Evolutionary conservation across 2,329 filamentous ascomycete genomes (phyloP), one percentile per base, ranked within the genome.

Genomic region (Claviceps pusilla): DNA sequence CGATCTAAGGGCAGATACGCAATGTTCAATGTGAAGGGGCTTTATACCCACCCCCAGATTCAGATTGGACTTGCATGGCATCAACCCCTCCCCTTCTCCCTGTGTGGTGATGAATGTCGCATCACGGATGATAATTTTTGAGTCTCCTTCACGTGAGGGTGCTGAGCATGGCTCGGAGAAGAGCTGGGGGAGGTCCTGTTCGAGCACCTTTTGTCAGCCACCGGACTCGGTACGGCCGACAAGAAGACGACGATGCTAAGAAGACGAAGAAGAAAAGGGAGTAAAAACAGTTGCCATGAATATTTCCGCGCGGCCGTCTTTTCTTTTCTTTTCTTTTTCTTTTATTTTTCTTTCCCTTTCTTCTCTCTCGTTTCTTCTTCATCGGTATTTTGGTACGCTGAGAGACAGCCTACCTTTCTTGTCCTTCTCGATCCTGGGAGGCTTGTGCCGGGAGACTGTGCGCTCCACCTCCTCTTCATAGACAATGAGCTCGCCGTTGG

Each of bases 381-480:
- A 77, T 71, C 74, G 79, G 70, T 82, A 78, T 73, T 83, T 82
- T 65, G 86, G 86, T 70, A 87, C 79, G 74, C 86, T 87, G 73
- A 90, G 83, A 76, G 83, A 81, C 82, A 93, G 83, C 86, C 84
- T 93, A 94, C 90, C 89, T 89, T 87, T 93, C 76, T 85, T 85
- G 73, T 96, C 89, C 76, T 86, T 89, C 72, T 89, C 86, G 63
- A 95, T 82, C 62, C 85, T 76, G 58, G 86, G 74, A 53, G 79
- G 79, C 66, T 73, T 77, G 64, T 71, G 71, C 50, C 73, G 71
- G 62, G 77, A 75, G 59, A 77, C 73, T 52, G 79, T 67, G 63
- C 70, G 73, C 68, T 82, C 78, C 59, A 82, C 68, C 62, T 74
- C 67, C 60, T 83, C 76, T 69, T 81, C 76, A 58, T 82, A 84